A percentile compares a stretch with the other conserved stretches of the same genome.
phyloP scores from a whole-genome alignment of 1,284 basidiomycete species.

The Sporisorium exsertum region DNA sequence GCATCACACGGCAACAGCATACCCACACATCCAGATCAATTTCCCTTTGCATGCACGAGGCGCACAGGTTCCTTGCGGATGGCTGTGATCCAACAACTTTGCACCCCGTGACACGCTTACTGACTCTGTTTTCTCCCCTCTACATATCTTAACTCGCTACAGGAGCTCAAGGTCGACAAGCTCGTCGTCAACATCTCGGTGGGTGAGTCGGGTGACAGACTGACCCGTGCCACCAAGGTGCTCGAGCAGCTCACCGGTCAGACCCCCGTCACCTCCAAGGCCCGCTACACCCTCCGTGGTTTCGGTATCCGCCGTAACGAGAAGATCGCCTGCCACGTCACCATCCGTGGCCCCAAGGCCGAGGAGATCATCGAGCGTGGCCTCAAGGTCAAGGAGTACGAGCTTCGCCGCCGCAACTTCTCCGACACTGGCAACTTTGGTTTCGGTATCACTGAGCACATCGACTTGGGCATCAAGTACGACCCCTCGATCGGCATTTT shows the following conservation, averaged over 20 bases:
- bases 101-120: background rate
- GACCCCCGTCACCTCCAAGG: slow-evolving; percentile 99
- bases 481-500: slow-evolving; percentile 69
- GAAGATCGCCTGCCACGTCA: slow-evolving; percentile 99
- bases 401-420: slow-evolving; percentile 89
- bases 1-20: background rate
- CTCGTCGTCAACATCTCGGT: slow-evolving; percentile 99
- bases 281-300: slow-evolving; percentile 98
- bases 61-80: background rate
- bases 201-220: slow-evolving; percentile 98
- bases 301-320: slow-evolving; percentile 99
- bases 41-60: slow-evolving; percentile 6
- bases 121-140: slow-evolving; percentile 1
- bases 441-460: slow-evolving; percentile 75
- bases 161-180: slow-evolving; percentile 97
- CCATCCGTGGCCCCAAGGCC: slow-evolving; percentile 98
- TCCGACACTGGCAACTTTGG: slow-evolving; percentile 73
- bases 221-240: slow-evolving; percentile 99
- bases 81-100: background rate
- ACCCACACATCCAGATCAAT: background rate
- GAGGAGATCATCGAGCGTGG: slow-evolving; percentile 99
- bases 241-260: slow-evolving; percentile 99
- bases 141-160: slow-evolving; percentile 3
- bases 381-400: slow-evolving; percentile 99
- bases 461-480: slow-evolving; percentile 89